These are phyloP conservation scores for Amaranthus hypochondriacus DNA, from an alignment of 148 eudicot genomes.

Conservation along the genomic window DNA sequence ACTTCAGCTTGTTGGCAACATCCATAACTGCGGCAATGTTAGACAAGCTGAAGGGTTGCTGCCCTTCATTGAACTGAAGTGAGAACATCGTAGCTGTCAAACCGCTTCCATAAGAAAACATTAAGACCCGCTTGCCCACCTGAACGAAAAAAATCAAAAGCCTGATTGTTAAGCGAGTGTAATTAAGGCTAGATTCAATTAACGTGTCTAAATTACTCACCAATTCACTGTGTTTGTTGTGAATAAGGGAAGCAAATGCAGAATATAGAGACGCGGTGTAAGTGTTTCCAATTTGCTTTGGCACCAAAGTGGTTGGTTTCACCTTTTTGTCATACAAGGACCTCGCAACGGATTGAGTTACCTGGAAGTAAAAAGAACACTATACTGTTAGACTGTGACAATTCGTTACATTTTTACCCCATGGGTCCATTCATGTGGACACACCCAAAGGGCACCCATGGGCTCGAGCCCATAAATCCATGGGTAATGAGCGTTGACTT, in stretches of 20 bases:
- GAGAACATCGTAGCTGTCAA: conserved; percentile 89
- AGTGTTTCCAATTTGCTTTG: conserved; percentile 96
- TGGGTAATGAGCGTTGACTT: too few species aligned
- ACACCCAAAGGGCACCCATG: too few species aligned
- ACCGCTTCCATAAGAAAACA: conserved; percentile 99
- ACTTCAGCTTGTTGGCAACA: conserved; percentile 66
- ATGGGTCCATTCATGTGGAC: too few species aligned
- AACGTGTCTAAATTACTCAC: conserved; percentile 32
- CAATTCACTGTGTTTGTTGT: conserved; percentile 72
- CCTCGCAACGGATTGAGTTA: conserved; percentile 74
- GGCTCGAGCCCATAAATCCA: too few species aligned
- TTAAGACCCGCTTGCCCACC: conserved; percentile 72
- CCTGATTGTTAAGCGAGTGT: background rate
- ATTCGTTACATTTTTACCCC: too few species aligned
- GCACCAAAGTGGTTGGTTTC: conserved; percentile 79
- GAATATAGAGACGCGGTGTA: conserved; percentile 96
- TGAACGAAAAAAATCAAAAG: conserved; percentile 16
- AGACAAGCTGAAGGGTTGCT: conserved; percentile 74
- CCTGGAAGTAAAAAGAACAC: conserved; percentile 36
- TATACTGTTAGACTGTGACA: background rate
- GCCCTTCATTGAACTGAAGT: conserved; percentile 53
- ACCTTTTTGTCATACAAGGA: conserved; percentile 70
- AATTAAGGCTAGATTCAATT: background rate
- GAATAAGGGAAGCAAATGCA: conserved; percentile 85
- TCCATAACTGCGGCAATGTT: conserved; percentile 75